phyloP scores from a whole-genome alignment of 202 grass and related monocot genomes.

The Carex sylvatica region DNA sequence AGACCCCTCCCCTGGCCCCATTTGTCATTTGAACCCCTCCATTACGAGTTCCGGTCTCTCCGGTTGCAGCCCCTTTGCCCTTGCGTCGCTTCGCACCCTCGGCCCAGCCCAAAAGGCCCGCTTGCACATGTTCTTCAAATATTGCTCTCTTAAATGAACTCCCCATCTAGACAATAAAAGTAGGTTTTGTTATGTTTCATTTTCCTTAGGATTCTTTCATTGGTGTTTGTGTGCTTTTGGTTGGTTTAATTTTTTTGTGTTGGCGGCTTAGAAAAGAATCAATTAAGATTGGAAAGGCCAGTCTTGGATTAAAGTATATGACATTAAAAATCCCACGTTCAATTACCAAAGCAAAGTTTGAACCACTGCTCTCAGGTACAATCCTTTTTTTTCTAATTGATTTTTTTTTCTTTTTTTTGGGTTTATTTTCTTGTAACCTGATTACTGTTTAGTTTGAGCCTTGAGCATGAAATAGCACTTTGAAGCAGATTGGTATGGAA shows the following conservation, averaged over 20 bases:
- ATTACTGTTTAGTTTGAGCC: neutral
- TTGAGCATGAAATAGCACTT: neutral
- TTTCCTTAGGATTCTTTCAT: too few species aligned
- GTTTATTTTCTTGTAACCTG: neutral
- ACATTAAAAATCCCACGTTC: neutral
- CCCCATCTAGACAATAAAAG: constrained; percentile 55
- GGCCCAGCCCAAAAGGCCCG: constrained; percentile 49
- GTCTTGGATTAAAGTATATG: neutral
- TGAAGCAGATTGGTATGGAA: neutral
- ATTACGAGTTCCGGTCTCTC: neutral
- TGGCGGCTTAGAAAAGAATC: neutral
- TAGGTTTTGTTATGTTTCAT: neutral
- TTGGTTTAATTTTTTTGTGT: neutral
- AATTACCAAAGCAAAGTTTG: neutral
- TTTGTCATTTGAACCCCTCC: constrained; percentile 42
- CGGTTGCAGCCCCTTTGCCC: neutral
- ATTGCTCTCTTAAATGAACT: constrained; percentile 72
- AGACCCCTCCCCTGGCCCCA: neutral
- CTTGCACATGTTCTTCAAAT: constrained; percentile 61
- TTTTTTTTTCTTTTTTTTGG: neutral
- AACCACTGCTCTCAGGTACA: neutral
- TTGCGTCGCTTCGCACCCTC: constrained; percentile 26
- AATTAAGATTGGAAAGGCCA: neutral
- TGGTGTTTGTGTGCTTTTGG: too few species aligned
- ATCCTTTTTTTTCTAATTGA: neutral